Conservation (phyloP, 805 yeast species). For the Candida sphagnicola region DNA sequence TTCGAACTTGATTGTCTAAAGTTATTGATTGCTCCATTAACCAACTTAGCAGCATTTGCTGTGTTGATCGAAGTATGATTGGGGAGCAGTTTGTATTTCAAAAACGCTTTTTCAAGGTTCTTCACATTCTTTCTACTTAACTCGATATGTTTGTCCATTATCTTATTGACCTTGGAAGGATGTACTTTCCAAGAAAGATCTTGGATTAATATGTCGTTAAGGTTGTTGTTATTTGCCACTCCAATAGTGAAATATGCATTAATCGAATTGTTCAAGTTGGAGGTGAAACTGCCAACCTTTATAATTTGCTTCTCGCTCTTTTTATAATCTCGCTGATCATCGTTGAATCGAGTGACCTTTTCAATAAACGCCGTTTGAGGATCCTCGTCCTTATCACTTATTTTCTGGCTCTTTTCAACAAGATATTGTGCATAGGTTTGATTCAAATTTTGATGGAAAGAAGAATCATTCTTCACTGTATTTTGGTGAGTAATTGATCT, state of each 20-base stretch:
- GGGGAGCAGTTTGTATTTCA: slow-evolving; percentile 6
- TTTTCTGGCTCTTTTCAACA: slow-evolving; percentile 7
- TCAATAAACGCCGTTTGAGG: slow-evolving; percentile 12
- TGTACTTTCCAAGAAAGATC: slow-evolving; percentile 3
- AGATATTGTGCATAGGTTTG: slow-evolving; percentile 8
- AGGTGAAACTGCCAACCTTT: slow-evolving; percentile 5
- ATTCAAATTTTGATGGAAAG: slow-evolving; percentile 7
- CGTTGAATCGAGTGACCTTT: slow-evolving; percentile 13
- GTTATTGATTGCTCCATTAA: not conserved
- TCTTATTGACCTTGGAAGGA: slow-evolving; percentile 2
- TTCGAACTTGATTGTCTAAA: slow-evolving; percentile 2
- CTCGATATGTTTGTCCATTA: slow-evolving; percentile 10
- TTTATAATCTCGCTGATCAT: slow-evolving; percentile 13
- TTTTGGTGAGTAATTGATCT: not conserved
- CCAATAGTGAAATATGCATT: slow-evolving; percentile 1
- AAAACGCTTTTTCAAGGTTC: slow-evolving; percentile 12
- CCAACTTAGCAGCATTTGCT: not conserved
- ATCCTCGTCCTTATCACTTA: slow-evolving; percentile 8
- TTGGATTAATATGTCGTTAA: slow-evolving; percentile 3
- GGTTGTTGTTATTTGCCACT: not conserved
- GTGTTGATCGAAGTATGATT: not conserved
- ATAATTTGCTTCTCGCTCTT: slow-evolving; percentile 13
- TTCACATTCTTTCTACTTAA: slow-evolving; percentile 10
- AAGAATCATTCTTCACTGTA: not conserved
- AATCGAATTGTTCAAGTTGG: not conserved